A percentile compares a stretch with the other conserved stretches of the same genome.
These are phyloP conservation scores for Stereocaulon alpinum DNA, from an alignment of 495 filamentous ascomycete genomes.

Conservation along the genomic window DNA sequence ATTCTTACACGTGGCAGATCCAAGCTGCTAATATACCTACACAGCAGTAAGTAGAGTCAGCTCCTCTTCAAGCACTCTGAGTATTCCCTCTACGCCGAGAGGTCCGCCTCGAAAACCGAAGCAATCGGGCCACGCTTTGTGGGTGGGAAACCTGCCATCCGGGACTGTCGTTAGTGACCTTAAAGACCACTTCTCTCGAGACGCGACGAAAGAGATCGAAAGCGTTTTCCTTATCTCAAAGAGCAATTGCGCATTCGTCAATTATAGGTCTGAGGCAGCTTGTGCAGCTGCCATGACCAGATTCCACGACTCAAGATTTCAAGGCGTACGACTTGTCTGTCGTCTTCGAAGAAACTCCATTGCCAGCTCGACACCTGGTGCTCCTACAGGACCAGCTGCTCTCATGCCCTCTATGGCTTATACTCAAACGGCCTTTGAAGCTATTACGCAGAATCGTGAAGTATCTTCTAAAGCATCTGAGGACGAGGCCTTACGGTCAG, in stretches of 20 bases:
- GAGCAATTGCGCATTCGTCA: slow-evolving; percentile 96
- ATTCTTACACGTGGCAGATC: background rate
- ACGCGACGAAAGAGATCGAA: slow-evolving; percentile 67
- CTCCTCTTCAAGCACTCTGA: slow-evolving; percentile 18
- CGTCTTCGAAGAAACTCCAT: slow-evolving; percentile 57
- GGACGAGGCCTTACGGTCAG: slow-evolving; percentile 14
- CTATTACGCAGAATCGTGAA: slow-evolving; percentile 18
- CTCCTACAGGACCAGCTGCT: slow-evolving; percentile 45
- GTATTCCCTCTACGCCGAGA: slow-evolving; percentile 47
- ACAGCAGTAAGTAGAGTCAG: slow-evolving; percentile 14
- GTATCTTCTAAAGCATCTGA: slow-evolving; percentile 24
- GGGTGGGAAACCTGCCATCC: slow-evolving; percentile 91
- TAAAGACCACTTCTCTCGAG: slow-evolving; percentile 83
- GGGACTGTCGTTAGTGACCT: slow-evolving; percentile 67
- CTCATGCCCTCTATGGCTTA: slow-evolving; percentile 21
- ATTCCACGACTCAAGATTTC: slow-evolving; percentile 87
- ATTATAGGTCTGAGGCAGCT: slow-evolving; percentile 73
- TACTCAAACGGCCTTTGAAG: slow-evolving; percentile 22
- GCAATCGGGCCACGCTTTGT: slow-evolving; percentile 87
- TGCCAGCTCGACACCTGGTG: slow-evolving; percentile 35
- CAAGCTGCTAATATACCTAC: slow-evolving; percentile 5
- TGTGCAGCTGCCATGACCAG: slow-evolving; percentile 69
- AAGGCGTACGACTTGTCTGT: slow-evolving; percentile 85
- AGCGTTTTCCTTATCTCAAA: slow-evolving; percentile 94
- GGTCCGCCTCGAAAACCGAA: slow-evolving; percentile 90